Evolutionary conservation across 345 rosid species (phyloP), one percentile per base, ranked within the genome.

Genomic region (Camelina neglecta): DNA sequence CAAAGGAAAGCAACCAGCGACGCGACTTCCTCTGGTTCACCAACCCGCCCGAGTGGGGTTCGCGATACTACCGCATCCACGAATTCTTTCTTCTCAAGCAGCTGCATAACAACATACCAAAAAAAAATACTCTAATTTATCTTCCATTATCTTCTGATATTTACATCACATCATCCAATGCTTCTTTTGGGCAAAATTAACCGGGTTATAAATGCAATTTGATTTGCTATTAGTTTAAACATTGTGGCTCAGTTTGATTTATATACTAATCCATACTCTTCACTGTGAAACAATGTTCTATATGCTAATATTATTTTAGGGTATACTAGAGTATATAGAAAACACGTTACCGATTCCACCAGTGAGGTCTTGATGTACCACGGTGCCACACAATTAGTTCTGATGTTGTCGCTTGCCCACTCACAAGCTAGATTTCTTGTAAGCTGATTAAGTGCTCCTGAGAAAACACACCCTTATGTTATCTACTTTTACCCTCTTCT

Each of bases 371-470:
- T 88, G 82, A 54, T 93, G 65, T 85, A 93, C 97, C 97, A 91
- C 2, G 96, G 98, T 6, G 97, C 96, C 42, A 93, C 92, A 39
- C 77, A 56, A 71, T 93, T 93, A 38, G 84, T 83, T 80, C 97
- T 87, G 75, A 91, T 93, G 60, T 93, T 91, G 84, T 91, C 98
- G 9, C 80, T 82, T 13, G 98, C 96, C 98, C 98, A 88, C 64
- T 91, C 96, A 13, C 96, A 93, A 79, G 98, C 98, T 78, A 93
- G 82, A 75, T 84, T 86, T 69, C 78, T 91, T 35, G 98, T 78
- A 47, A 93, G 87, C 70, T 89, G 97, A 83, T 93, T 91, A 49
- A 91, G 83, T 47, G 97, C 98, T 69, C 85, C 96, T 88, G 83
- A 16, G 21, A 77, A 47, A 11, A 45, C 61, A 78, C 26, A 6